Percentiles rank a stretch among this genome's conserved stretches.
These are phyloP conservation scores for Fusarium kyushuense DNA, from an alignment of 2,329 filamentous ascomycete genomes.

Conservation along the genomic window DNA sequence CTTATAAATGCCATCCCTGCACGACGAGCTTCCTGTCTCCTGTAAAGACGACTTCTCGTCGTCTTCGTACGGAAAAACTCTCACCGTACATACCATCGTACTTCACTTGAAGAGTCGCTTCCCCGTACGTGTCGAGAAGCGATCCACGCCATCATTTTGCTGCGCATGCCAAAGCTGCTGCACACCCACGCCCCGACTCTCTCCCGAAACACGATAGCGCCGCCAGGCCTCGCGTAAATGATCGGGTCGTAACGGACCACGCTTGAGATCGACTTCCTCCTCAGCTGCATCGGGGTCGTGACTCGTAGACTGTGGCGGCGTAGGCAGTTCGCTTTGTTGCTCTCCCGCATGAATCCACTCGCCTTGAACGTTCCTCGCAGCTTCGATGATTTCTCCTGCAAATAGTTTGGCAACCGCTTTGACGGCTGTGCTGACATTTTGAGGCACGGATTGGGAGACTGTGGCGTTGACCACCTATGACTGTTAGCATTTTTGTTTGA, in stretches of 20 bases:
- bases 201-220: slow-evolving; percentile 72
- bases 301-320: slow-evolving; percentile 54
- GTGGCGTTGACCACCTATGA: slow-evolving; percentile 80
- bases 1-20: not conserved
- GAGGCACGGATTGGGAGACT: slow-evolving; percentile 81
- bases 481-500: slow-evolving; percentile 11
- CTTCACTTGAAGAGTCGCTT: slow-evolving; percentile 65
- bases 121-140: slow-evolving; percentile 67
- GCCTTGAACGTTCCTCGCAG: slow-evolving; percentile 75
- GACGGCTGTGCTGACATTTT: slow-evolving; percentile 80
- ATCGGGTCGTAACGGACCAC: slow-evolving; percentile 76
- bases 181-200: slow-evolving; percentile 72
- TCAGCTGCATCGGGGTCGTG: slow-evolving; percentile 49
- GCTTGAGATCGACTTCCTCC: slow-evolving; percentile 49
- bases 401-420: slow-evolving; percentile 82
- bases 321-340: slow-evolving; percentile 66
- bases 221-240: slow-evolving; percentile 80
- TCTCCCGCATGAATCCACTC: slow-evolving; percentile 76
- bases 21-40: not conserved
- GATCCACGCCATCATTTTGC: slow-evolving; percentile 68
- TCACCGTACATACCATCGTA: not conserved
- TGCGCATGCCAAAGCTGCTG: slow-evolving; percentile 72
- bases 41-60: not conserved
- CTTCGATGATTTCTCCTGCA: slow-evolving; percentile 79
- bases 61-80: not conserved